These are phyloP conservation scores for Penicillium samsonianum DNA, from an alignment of 495 filamentous ascomycete genomes.

Conservation along the genomic window DNA sequence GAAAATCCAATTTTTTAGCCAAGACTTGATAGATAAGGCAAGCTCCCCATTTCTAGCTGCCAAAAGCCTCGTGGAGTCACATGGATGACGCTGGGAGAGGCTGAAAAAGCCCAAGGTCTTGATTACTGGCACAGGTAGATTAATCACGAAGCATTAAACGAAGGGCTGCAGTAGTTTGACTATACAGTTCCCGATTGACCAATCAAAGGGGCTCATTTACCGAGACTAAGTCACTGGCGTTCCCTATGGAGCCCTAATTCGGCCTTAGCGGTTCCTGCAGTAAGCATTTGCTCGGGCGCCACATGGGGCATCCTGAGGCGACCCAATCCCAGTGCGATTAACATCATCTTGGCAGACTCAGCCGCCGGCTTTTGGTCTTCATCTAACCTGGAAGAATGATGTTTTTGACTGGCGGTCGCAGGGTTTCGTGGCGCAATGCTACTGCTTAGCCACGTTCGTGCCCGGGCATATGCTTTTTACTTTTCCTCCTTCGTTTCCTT, in stretches of 20 bases:
- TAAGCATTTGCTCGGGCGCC: slow-evolving; percentile 14
- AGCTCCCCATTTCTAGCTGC: background rate
- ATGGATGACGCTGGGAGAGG: background rate
- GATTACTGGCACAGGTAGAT: background rate
- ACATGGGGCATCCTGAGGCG: slow-evolving; percentile 7
- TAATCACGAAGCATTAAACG: background rate
- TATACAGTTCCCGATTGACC: slow-evolving; percentile 9
- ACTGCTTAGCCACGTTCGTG: background rate
- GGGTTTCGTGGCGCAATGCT: slow-evolving; percentile 9
- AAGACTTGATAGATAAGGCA: background rate
- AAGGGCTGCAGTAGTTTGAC: slow-evolving; percentile 3
- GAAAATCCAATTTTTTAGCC: background rate
- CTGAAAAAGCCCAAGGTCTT: background rate
- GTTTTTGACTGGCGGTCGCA: background rate
- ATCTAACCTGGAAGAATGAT: background rate
- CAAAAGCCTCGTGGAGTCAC: background rate
- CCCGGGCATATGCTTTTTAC: background rate
- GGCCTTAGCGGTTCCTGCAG: slow-evolving; percentile 11
- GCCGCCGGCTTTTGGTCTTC: background rate
- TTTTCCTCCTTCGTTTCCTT: background rate
- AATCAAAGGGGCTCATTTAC: slow-evolving; percentile 5
- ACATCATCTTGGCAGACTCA: background rate
- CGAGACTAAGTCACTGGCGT: slow-evolving; percentile 10
- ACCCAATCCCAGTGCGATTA: slow-evolving; percentile 14
- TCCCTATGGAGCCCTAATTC: background rate